Base-by-base conservation (phyloP, 2,329 filamentous ascomycete genomes). In the Pseudocercospora vitis region DNA sequence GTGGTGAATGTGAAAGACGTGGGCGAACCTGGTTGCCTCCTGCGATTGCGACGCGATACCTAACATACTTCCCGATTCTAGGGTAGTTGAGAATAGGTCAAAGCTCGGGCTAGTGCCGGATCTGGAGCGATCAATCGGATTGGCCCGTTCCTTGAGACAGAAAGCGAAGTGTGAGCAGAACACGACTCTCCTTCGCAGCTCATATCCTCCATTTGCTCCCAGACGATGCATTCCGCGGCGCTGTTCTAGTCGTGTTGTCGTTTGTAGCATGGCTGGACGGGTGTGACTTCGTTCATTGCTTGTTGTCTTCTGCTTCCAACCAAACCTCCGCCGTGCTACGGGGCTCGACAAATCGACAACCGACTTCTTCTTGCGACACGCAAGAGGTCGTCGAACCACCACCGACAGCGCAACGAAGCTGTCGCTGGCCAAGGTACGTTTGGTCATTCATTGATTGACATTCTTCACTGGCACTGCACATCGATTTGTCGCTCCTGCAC, bases 401-500 rank as follows among this genome's bases (percentile, higher is more conserved):
- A 18, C n/a, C 29, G 45, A 48, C 45, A 21, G 21, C 12, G 16
- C 12, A 9, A 29, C 28, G 18, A 19, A 3, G 32, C 32, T 19
- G 46, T 24, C 46, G 29, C 21, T 37, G 7, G 16, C 4, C 4
- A 18, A 35, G 46, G 46, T 48, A 39, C 32, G 46, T 48, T 28
- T 48, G 23, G 3, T 7, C 7, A 7, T 9, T 21, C 8, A 23
- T 42, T 2, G 24, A 9, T n/a, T 42, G 3, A 42, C 44, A 26
- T 23, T 33, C 16, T 7, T 35, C 19, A n/a, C 19, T 48, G 18
- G 23, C 21, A 9, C 9, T 31, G 14, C 9, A 35, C 32, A 33
- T 48, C 46, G 46, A 37, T 18, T 48, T n/a, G 46, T 37, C 45
- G 45, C 45, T 48, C 28, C 45, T 50, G 35, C 48, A 14, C n/a